Conservation (phyloP, 208 protist species). For the Endotrypanum monterogeii region DNA sequence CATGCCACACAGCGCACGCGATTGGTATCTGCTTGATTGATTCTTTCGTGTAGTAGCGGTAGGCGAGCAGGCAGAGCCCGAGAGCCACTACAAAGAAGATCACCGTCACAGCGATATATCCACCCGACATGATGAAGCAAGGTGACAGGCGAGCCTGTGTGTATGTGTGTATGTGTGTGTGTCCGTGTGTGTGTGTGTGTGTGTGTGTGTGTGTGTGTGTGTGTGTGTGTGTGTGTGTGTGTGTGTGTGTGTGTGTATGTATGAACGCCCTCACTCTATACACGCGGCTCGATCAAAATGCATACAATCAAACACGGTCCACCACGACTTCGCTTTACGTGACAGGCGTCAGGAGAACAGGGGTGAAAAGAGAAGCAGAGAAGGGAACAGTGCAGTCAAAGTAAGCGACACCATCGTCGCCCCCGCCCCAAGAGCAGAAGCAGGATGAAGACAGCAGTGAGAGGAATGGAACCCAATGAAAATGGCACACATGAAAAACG, state of each 20-base stretch:
- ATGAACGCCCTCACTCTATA: background rate
- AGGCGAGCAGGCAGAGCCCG: constrained; percentile 50
- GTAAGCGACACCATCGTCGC: background rate
- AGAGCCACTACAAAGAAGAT: constrained; percentile 78
- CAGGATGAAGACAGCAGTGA: background rate
- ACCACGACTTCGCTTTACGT: background rate
- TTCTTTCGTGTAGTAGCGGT: constrained; percentile 80
- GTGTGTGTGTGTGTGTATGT: background rate
- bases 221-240: constrained; percentile 1
- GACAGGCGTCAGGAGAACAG: background rate
- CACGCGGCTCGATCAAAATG: background rate
- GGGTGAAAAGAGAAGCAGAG: background rate
- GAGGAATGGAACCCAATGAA: background rate
- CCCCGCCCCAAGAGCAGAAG: background rate
- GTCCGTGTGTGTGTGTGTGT: background rate
- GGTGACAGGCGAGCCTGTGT: background rate
- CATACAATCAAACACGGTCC: background rate
- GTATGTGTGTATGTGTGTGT: background rate
- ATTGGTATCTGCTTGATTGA: constrained; percentile 73
- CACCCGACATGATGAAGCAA: constrained; percentile 38
- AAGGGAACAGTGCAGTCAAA: background rate
- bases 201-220: background rate
- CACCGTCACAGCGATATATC: constrained; percentile 57
- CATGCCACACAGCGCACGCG: constrained; percentile 64
- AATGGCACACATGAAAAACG: background rate